A percentile compares a stretch with the other conserved stretches of the same genome.
phyloP scores from a whole-genome alignment of 768 basidiomycete genomes.

The Agaricus blazei region DNA sequence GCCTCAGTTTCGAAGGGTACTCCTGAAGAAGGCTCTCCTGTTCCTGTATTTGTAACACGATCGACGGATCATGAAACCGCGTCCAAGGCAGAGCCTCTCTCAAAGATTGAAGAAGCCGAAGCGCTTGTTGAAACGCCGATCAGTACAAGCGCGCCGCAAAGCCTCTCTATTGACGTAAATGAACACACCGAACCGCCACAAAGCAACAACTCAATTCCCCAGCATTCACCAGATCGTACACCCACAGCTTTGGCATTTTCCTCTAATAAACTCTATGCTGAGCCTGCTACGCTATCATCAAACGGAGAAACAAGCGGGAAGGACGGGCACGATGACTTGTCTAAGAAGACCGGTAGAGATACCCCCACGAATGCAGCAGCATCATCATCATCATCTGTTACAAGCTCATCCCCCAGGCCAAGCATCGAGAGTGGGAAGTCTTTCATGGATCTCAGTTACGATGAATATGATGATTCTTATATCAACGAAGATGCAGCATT shows the following conservation, averaged over 20 bases:
- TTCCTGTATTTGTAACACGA: not conserved
- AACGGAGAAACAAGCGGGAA: not conserved
- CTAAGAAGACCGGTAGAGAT: not conserved
- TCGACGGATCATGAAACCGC: not conserved
- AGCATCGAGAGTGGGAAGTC: not conserved
- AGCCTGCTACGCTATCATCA: not conserved
- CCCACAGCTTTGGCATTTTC: not conserved
- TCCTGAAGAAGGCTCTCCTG: not conserved
- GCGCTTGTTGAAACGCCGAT: not conserved
- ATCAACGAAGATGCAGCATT: conserved; percentile 40
- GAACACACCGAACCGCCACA: not conserved
- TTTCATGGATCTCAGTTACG: not conserved
- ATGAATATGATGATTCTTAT: conserved; percentile 5
- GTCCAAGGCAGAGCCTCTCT: not conserved
- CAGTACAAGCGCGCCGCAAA: not conserved
- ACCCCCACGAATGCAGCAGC: not conserved
- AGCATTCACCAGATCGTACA: not conserved
- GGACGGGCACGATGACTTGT: not conserved
- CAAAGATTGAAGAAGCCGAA: not conserved
- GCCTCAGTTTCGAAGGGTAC: not conserved
- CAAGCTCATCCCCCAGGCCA: not conserved
- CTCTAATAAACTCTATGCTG: not conserved
- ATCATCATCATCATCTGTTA: no score
- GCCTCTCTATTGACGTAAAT: not conserved
- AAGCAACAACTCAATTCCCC: not conserved